Percentiles rank a stretch among this genome's conserved stretches.
Evolutionary conservation across 169 alveolate species (phyloP).

Genomic region (Perkinsus olseni): DNA sequence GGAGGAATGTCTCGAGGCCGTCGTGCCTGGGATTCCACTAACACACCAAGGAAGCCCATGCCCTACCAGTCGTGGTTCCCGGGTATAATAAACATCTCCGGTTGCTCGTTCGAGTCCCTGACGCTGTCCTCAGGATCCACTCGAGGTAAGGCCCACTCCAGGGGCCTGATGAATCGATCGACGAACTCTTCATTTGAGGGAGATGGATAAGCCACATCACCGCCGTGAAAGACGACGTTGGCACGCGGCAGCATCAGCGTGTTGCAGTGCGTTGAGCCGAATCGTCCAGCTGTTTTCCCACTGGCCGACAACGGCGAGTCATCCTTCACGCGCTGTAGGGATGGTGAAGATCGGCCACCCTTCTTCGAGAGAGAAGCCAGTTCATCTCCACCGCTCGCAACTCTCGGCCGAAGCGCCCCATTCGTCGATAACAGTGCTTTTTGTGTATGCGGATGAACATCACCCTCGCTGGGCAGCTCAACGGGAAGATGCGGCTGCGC

Average conservation of each 20-base stretch:
- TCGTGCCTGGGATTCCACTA: neutral
- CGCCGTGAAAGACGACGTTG: slow-evolving; percentile 10
- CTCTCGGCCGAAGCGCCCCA: neutral
- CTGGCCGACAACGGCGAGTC: neutral
- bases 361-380: neutral
- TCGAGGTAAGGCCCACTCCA: slow-evolving; percentile 2
- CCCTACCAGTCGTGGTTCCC: slow-evolving; percentile 17
- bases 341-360: neutral
- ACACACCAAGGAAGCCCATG: neutral
- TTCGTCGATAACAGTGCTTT: neutral
- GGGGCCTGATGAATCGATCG: neutral
- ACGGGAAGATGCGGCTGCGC: slow-evolving; percentile 8
- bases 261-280: neutral
- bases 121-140: neutral
- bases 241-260: slow-evolving; percentile 5
- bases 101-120: neutral
- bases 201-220: slow-evolving; percentile 9
- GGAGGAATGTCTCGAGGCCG: neutral
- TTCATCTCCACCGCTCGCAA: neutral
- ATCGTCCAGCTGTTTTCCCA: neutral
- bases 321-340: neutral
- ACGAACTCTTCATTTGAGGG: slow-evolving; percentile 1
- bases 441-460: neutral
- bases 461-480: neutral
- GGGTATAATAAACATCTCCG: neutral